A percentile compares a stretch with the other conserved stretches of the same genome.
Conservation (phyloP, 2,329 filamentous ascomycete species). For the Bimuria novae-zelandiae region DNA sequence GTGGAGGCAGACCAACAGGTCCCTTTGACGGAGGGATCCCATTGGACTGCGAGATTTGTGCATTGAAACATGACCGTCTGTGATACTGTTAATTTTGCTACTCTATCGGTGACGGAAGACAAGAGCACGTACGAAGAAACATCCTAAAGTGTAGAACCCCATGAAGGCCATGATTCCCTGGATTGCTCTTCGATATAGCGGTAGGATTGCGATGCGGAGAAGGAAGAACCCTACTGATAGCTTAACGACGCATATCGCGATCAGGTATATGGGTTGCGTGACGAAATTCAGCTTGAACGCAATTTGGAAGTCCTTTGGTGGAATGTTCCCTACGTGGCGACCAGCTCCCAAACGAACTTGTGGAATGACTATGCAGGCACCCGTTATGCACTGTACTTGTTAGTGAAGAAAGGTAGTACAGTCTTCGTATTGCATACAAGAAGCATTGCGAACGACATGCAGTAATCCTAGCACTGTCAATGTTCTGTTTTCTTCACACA, state of each 20-base stretch:
- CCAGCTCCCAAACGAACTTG: constrained; percentile 54
- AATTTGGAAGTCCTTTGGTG: constrained; percentile 32
- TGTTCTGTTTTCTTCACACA: not conserved
- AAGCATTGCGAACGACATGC: constrained; percentile 50
- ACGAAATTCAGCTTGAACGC: constrained; percentile 56
- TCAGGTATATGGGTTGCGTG: constrained; percentile 53
- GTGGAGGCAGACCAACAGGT: constrained; percentile 51
- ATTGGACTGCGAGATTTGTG: constrained; percentile 51
- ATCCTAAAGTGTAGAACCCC: constrained; percentile 49
- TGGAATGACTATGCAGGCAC: constrained; percentile 48
- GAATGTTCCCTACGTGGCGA: constrained; percentile 51
- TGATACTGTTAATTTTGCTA: not conserved
- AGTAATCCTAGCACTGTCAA: constrained; percentile 44
- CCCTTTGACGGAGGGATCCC: constrained; percentile 48
- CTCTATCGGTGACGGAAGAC: not conserved
- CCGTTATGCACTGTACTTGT: constrained; percentile 40
- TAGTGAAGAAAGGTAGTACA: too few relatives aligned
- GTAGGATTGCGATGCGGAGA: constrained; percentile 50
- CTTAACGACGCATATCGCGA: constrained; percentile 54
- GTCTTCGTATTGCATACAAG: constrained; percentile 25
- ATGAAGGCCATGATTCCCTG: constrained; percentile 54
- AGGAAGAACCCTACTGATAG: constrained; percentile 56
- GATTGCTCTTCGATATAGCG: constrained; percentile 49
- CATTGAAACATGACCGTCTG: constrained; percentile 56
- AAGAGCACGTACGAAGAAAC: constrained; percentile 42